Conservation (phyloP, 1,284 basidiomycete species). For the Peniophora sp. region DNA sequence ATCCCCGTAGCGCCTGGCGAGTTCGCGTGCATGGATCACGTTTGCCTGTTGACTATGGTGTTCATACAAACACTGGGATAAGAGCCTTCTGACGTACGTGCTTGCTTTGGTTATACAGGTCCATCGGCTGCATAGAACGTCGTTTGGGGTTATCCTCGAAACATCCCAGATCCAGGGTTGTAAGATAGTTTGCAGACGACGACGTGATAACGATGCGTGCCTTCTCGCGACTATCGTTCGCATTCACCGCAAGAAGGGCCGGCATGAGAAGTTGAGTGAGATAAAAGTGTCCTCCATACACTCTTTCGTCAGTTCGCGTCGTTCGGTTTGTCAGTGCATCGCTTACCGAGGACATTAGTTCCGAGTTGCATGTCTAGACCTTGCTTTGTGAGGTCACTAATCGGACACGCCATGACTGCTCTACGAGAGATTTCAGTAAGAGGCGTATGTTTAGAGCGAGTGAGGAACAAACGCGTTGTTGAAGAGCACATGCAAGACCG, state of each 20-base stretch:
- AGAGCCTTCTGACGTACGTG: conserved; percentile 20
- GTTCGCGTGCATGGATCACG: conserved; percentile 26
- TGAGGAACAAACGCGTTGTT: conserved; percentile 26
- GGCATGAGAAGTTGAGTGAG: conserved; percentile 42
- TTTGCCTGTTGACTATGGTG: conserved; percentile 22
- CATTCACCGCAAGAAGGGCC: conserved; percentile 21
- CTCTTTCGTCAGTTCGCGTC: too few species aligned
- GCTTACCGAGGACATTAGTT: conserved; percentile 42
- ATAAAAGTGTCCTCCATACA: conserved; percentile 30
- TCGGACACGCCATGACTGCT: conserved; percentile 47
- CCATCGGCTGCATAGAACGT: conserved; percentile 14
- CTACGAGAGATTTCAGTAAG: conserved; percentile 20
- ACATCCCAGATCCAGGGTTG: conserved; percentile 2
- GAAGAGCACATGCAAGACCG: conserved; percentile 24
- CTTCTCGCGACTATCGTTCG: conserved; percentile 23
- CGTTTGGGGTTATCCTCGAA: conserved; percentile 17
- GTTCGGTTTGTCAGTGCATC: conserved; percentile 7
- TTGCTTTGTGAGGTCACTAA: conserved; percentile 37
- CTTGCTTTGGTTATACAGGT: conserved; percentile 37
- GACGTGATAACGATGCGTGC: conserved; percentile 34
- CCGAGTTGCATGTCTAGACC: conserved; percentile 58
- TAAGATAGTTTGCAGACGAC: conserved; percentile 23
- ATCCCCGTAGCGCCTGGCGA: conserved; percentile 16
- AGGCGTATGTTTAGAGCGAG: background rate
- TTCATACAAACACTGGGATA: background rate